phyloP scores from a whole-genome alignment of 2,329 filamentous ascomycete genomes.

The Zymoseptoria brevis region DNA sequence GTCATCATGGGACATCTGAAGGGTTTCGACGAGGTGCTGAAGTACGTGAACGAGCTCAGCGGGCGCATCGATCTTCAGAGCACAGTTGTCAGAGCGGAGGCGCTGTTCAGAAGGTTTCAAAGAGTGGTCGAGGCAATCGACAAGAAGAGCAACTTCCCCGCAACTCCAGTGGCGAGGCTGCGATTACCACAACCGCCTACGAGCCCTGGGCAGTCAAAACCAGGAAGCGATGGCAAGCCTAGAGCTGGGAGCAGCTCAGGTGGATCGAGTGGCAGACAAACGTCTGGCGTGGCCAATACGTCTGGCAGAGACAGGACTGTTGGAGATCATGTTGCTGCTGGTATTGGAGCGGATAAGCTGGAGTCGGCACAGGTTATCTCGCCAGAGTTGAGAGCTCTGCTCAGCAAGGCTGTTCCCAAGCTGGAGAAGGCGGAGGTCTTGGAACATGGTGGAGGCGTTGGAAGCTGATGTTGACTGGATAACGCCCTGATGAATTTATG shows the following conservation, averaged over 20 bases:
- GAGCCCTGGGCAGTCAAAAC: conserved; percentile 10
- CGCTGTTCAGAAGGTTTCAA: conserved; percentile 80
- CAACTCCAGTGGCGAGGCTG: conserved; percentile 41
- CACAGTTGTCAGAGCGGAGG: conserved; percentile 79
- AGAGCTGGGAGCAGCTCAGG: conserved; percentile 5
- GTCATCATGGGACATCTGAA: conserved; percentile 92
- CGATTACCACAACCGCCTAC: conserved; percentile 35
- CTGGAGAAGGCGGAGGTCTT: conserved; percentile 40
- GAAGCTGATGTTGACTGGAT: conserved; percentile 8
- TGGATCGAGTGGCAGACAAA: background rate
- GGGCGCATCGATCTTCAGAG: conserved; percentile 84
- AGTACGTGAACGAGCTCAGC: conserved; percentile 96
- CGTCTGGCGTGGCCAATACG: conserved; percentile 12
- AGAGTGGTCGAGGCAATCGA: conserved; percentile 85
- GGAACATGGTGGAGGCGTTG: conserved; percentile 38
- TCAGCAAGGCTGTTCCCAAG: conserved; percentile 53
- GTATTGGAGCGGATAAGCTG: conserved; percentile 24
- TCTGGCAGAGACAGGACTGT: conserved; percentile 36
- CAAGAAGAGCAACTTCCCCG: conserved; percentile 79
- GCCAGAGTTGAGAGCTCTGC: conserved; percentile 52
- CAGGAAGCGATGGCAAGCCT: conserved; percentile 17
- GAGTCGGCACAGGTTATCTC: conserved; percentile 49
- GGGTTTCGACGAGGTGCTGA: conserved; percentile 93
- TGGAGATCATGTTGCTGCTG: conserved; percentile 21
- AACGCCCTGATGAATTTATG: background rate